Evolutionary conservation across 768 basidiomycete genomes (phyloP), one percentile per base, ranked within the genome.

Genomic region (Lactarius hengduanensis): DNA sequence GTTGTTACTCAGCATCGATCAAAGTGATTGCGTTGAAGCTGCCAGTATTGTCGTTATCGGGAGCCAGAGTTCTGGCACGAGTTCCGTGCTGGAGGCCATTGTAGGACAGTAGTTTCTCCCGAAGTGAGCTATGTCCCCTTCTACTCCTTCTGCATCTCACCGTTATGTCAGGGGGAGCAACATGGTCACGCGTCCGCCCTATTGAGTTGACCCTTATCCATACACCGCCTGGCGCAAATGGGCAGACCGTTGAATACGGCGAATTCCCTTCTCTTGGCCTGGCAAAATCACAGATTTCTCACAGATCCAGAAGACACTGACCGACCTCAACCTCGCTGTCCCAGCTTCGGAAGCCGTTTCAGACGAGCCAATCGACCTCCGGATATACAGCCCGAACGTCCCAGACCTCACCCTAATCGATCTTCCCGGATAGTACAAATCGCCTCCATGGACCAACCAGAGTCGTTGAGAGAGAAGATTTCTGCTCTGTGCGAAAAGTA

Each of bases 341-440:
- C 90, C 97, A 11, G 75, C 91, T n/a, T 81, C 88, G 40, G 89
- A 97, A 72, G 92, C 92, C 47, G 92, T 99, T 41, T 97, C 96
- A 26, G 90, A 90, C 73, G 91, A 96, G 2, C 96, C 97, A 50
- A 98, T 99, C 71, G 94, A 98, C 78, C 89, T 99, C 34, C 89
- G 94, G 36, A 98, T 99, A 76, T 91, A 98, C 77, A 96, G 94
- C 20, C 91, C 96, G 30, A 83, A 92, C 73, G 96, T 99, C 9
- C 97, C 97, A 8, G 97, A 99, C 78, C 86, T 99, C 56, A 97
- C 96, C 1, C 86, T 99, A 66, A 97, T 99, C 73, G 97, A 98
- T 77, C 82, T 99, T 11, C 97, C 97, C 1, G 97, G 97, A 2
- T 99, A 99, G 88, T 99, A 64, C 96, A 99, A 74, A 91, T 98